Evolutionary conservation across 2,329 filamentous ascomycete genomes (phyloP).

Genomic region (Fusarium kyushuense): DNA sequence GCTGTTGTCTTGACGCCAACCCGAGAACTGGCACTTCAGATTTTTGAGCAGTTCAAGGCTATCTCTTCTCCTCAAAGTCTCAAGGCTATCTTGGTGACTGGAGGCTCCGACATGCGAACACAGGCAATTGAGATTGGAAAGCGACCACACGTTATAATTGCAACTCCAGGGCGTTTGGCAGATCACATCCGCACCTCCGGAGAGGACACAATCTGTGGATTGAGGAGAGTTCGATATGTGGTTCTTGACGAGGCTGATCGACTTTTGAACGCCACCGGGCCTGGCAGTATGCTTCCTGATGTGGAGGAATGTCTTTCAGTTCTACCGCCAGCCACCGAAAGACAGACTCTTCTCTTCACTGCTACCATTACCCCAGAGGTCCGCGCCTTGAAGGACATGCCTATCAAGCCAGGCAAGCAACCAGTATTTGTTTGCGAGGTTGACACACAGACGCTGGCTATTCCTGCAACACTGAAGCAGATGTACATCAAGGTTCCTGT

Average conservation of each 20-base stretch:
- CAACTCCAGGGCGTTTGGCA: conserved; percentile 90
- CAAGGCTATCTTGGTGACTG: conserved; percentile 90
- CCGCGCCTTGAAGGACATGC: conserved; percentile 83
- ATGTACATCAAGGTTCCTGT: conserved; percentile 89
- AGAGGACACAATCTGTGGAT: conserved; percentile 86
- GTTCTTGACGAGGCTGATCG: conserved; percentile 97
- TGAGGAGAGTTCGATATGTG: conserved; percentile 83
- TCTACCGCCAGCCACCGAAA: conserved; percentile 79
- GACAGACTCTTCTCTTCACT: conserved; percentile 97
- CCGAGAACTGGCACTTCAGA: conserved; percentile 91
- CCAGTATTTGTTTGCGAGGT: conserved; percentile 92
- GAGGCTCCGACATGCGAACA: conserved; percentile 89
- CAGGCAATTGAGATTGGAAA: conserved; percentile 87
- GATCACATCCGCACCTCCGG: conserved; percentile 94
- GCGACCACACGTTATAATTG: conserved; percentile 91
- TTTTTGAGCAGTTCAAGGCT: conserved; percentile 95
- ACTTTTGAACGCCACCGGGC: conserved; percentile 77
- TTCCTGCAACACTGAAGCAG: conserved; percentile 85
- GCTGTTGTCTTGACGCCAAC: conserved; percentile 91
- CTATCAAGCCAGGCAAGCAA: conserved; percentile 74
- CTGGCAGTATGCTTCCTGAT: conserved; percentile 93
- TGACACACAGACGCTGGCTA: conserved; percentile 78
- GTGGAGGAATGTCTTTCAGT: conserved; percentile 88
- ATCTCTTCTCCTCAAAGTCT: conserved; percentile 89
- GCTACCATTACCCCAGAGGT: conserved; percentile 96